Percentiles rank a stretch among this genome's conserved stretches.
Evolutionary conservation across 192 early-diverging fungal genomes (phyloP).

Genomic region (Linnemannia zychae): DNA sequence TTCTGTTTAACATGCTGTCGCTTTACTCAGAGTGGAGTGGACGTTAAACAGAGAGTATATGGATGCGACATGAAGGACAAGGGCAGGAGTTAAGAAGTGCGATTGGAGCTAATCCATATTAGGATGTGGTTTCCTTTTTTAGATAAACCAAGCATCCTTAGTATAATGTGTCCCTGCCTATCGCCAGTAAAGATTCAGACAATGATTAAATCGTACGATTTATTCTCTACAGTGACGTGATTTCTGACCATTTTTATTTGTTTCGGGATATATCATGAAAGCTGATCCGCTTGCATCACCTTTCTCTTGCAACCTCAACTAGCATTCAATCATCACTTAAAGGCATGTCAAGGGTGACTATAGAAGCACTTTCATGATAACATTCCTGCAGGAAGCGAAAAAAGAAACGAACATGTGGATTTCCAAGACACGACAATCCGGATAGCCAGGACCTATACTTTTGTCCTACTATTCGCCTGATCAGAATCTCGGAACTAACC

Average conservation of each 20-base stretch:
- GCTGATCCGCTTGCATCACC: constrained; percentile 3
- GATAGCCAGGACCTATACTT: background rate
- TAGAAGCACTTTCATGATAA: background rate
- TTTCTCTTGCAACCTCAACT: background rate
- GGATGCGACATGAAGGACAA: too few relatives aligned
- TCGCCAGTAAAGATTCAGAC: too few relatives aligned
- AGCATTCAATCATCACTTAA: background rate
- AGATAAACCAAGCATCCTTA: too few relatives aligned
- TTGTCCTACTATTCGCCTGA: background rate
- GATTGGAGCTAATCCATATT: too few relatives aligned
- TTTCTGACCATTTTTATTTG: background rate
- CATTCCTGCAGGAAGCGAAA: background rate
- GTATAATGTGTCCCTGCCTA: too few relatives aligned
- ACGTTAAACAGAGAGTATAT: background rate
- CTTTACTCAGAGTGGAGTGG: too few relatives aligned
- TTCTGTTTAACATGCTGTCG: too few relatives aligned
- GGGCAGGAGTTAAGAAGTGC: too few relatives aligned
- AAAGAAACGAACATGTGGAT: background rate
- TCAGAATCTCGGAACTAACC: background rate
- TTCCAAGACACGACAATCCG: background rate
- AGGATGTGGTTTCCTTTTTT: too few relatives aligned
- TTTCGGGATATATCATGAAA: background rate
- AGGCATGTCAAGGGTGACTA: background rate
- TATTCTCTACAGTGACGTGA: background rate
- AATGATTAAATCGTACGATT: too few relatives aligned